phyloP scores from a whole-genome alignment of 768 basidiomycete genomes.

The Xerocomellus chrysenteron region DNA sequence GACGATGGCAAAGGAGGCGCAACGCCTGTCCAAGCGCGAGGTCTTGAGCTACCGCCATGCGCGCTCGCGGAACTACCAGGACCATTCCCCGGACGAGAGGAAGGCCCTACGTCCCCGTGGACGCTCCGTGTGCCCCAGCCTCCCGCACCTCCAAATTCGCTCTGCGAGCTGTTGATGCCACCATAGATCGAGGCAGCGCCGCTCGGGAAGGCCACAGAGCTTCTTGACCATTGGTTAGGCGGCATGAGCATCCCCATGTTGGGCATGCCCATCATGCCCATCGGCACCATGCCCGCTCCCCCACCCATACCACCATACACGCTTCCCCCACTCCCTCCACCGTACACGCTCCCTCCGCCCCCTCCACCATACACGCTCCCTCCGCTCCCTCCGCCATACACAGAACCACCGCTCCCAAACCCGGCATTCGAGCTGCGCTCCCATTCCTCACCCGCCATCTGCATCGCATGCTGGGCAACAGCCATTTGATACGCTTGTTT shows the following conservation, averaged over 20 bases:
- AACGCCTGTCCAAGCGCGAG: constrained; percentile 35
- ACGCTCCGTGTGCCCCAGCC: constrained; percentile 60
- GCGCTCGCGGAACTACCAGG: constrained; percentile 18
- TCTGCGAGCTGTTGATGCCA: constrained; percentile 51
- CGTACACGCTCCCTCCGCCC: constrained; percentile 33
- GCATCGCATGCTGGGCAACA: constrained; percentile 88
- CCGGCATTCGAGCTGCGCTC: constrained; percentile 69
- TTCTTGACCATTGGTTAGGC: constrained; percentile 41
- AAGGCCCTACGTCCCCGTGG: constrained; percentile 67
- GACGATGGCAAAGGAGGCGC: constrained; percentile 22
- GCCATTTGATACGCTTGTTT: constrained; percentile 91
- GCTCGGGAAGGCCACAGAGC: constrained; percentile 51
- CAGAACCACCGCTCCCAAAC: constrained; percentile 37
- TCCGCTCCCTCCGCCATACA: constrained; percentile 37
- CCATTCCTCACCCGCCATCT: constrained; percentile 88
- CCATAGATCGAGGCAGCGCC: constrained; percentile 56
- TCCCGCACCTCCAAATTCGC: constrained; percentile 58
- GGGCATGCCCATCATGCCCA: constrained; percentile 42
- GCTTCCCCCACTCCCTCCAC: constrained; percentile 36
- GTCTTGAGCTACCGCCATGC: constrained; percentile 25
- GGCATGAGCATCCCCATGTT: constrained; percentile 40
- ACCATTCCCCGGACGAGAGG: constrained; percentile 16
- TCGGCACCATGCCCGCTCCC: constrained; percentile 35
- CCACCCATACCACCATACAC: constrained; percentile 43
- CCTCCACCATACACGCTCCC: constrained; percentile 50